These are phyloP conservation scores for Wickerhamiella brachini DNA, from an alignment of 805 yeast species.

Conservation along the genomic window DNA sequence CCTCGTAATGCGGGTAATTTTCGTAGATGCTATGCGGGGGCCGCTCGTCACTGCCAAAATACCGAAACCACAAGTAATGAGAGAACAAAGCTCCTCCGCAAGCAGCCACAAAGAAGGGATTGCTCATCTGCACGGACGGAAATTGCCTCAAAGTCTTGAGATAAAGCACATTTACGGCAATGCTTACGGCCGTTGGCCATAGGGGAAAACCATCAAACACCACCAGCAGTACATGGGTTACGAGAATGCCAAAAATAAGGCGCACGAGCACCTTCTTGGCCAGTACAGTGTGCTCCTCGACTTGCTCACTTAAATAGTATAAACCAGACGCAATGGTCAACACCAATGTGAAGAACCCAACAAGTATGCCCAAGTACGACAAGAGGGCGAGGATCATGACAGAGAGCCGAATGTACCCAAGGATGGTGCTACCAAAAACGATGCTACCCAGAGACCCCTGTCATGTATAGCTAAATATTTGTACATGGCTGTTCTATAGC, in stretches of 20 bases:
- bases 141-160: constrained; percentile 64
- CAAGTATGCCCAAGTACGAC: constrained; percentile 44
- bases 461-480: too few species aligned
- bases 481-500: too few species aligned
- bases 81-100: constrained; percentile 62
- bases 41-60: constrained; percentile 54
- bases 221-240: constrained; percentile 40
- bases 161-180: constrained; percentile 59
- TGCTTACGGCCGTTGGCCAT: constrained; percentile 48
- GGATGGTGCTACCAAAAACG: too few species aligned
- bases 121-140: constrained; percentile 67
- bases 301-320: constrained; percentile 79
- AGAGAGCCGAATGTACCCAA: neutral
- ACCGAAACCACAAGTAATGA: constrained; percentile 81
- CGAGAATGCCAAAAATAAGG: constrained; percentile 50
- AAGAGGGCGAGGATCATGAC: constrained; percentile 45
- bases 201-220: constrained; percentile 72
- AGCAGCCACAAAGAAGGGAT: constrained; percentile 56
- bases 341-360: constrained; percentile 50
- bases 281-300: constrained; percentile 84
- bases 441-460: too few species aligned
- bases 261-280: constrained; percentile 57
- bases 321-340: constrained; percentile 73
- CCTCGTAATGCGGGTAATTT: constrained; percentile 43
- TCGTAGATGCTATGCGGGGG: constrained; percentile 36